Base-by-base conservation (phyloP, 495 filamentous ascomycete species). In the Aspergillus panamensis region DNA sequence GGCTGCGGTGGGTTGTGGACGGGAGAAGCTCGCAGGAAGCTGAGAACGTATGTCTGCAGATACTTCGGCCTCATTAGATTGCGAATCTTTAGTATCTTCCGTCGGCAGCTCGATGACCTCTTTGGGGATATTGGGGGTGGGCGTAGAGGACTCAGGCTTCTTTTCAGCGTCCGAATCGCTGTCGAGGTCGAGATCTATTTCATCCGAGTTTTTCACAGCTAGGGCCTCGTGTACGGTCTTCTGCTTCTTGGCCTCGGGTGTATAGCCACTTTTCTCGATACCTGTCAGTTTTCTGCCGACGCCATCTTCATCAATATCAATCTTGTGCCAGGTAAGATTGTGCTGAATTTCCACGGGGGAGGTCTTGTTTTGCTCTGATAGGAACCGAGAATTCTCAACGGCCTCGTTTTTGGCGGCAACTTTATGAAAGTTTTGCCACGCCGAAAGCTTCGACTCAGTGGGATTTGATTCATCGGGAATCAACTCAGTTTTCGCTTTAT, bases 1-100 rank as follows among this genome's bases (percentile, higher is more conserved):
- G 16, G 65, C 42, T n/a, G 64, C 57, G 50, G 57, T 40, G 19
- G 67, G 63, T 42, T 62, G 40, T 33, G 82, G 75, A 33, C 71
- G 73, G 6, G 80, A 64, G 57, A 91, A 88, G 1, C 86, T 81
- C 12, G 84, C 81, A 8, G 88, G 88, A 16, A 91, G 78, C 49
- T 86, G 84, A 40, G 78, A 80, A 17, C 86, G 82, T 53, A 94
- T 65, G 51, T 79, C 80, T 32, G 85, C 78, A 14, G 84, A 65
- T 3, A 88, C 73, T 25, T 66, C 68, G 3, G 57, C 56, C 13
- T 62, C 58, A 7, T 39, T 51, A 9, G 31, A 16, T 14, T 59
- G 49, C 30, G 30, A 14, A 32, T 16, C 25, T 45, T 42, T 33
- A 25, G n/a, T 42, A 35, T 21, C 19, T 8, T 58, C 57, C 14